Evolutionary conservation across 331 rosid species (phyloP).

Genomic region (Acacia pycnantha): DNA sequence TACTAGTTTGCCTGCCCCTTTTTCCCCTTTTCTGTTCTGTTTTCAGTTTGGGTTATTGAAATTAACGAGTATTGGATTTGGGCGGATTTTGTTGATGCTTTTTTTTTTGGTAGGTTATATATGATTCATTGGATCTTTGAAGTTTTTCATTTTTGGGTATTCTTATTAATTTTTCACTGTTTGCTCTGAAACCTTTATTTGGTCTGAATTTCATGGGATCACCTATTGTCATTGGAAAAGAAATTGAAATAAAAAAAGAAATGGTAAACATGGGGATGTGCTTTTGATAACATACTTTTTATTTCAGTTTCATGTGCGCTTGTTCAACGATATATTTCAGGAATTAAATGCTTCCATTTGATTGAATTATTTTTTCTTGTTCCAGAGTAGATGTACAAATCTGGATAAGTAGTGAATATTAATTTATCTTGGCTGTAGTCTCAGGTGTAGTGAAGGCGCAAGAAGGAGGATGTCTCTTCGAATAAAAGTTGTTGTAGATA

Average conservation of each 20-base stretch:
- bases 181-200: not conserved
- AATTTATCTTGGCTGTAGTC: slow-evolving; percentile 16
- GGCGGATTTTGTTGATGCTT: not conserved
- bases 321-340: not conserved
- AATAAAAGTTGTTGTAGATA: slow-evolving; percentile 89
- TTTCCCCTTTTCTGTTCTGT: not conserved
- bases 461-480: slow-evolving; percentile 68
- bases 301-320: not conserved
- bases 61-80: not conserved
- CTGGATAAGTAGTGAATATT: not conserved
- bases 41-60: not conserved
- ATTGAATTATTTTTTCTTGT: not conserved
- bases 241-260: not conserved
- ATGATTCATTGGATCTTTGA: not conserved
- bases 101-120: not conserved
- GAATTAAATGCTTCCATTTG: not conserved
- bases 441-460: slow-evolving; percentile 20
- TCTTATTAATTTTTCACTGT: not conserved
- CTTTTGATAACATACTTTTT: not conserved
- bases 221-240: not conserved
- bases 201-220: not conserved
- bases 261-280: not conserved
- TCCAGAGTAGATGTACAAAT: slow-evolving; percentile 9
- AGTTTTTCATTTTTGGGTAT: not conserved
- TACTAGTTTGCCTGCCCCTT: not conserved